A percentile compares a stretch with the other conserved stretches of the same genome.
Conservation (phyloP, 2,329 filamentous ascomycete genomes). For the Claviceps sorghi region DNA sequence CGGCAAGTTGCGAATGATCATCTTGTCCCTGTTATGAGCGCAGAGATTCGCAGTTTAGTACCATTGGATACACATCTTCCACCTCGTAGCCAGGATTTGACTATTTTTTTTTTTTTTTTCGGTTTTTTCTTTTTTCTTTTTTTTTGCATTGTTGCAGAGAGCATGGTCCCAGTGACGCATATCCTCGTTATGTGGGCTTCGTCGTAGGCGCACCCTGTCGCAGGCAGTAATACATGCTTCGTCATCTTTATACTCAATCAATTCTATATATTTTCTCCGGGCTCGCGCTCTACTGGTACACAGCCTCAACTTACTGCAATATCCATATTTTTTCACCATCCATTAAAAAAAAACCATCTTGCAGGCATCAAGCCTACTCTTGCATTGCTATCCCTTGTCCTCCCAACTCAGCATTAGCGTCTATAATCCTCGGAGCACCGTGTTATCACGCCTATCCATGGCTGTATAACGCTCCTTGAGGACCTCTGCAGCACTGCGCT, state of each 20-base stretch:
- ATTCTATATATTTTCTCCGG: neutral
- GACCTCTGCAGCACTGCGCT: slow-evolving; percentile 37
- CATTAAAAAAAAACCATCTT: neutral
- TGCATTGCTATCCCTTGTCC: neutral
- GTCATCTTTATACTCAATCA: neutral
- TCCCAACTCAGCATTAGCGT: neutral
- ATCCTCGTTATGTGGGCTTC: no score
- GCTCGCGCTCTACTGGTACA: neutral
- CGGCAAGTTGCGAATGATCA: neutral
- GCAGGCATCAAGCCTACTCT: neutral
- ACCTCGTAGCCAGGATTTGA: neutral
- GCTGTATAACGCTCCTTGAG: slow-evolving; percentile 41
- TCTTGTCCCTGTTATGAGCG: neutral
- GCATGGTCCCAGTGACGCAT: no score
- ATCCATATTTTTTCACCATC: neutral
- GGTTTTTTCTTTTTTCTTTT: no score
- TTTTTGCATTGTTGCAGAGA: no score
- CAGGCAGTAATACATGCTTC: neutral
- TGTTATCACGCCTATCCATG: slow-evolving; percentile 30
- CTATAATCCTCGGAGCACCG: slow-evolving; percentile 26
- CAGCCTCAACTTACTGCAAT: neutral
- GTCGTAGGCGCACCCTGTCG: neutral
- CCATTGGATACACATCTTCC: neutral
- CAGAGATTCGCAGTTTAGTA: neutral
- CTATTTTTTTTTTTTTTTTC: no score